These are phyloP conservation scores for Plasmodium ovale DNA, from an alignment of 169 alveolate species.

Conservation along the genomic window DNA sequence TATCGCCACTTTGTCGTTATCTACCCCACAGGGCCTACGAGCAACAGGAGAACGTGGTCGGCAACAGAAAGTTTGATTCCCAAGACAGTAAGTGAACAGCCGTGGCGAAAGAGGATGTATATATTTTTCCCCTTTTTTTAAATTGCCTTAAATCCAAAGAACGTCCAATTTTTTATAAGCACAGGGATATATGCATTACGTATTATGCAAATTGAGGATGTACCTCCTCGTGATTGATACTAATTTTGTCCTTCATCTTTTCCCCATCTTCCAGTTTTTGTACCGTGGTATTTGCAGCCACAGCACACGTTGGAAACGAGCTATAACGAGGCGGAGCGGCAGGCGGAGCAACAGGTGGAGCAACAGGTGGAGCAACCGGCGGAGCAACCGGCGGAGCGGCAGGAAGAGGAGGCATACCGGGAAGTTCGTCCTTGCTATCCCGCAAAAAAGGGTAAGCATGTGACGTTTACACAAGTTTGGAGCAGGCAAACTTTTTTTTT, in stretches of 20 bases:
- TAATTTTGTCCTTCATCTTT: not conserved
- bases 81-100: constrained; percentile 86
- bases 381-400: too few species aligned
- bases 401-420: constrained; percentile 12
- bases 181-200: not conserved
- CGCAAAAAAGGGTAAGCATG: constrained; percentile 52
- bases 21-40: constrained; percentile 86
- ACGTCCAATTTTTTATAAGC: too few species aligned
- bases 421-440: not conserved
- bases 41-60: constrained; percentile 78
- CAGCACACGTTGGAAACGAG: constrained; percentile 82
- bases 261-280: constrained; percentile 81
- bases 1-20: not conserved
- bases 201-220: not conserved
- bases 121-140: not conserved
- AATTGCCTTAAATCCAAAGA: not conserved
- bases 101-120: not conserved
- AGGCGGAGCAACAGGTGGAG: too few species aligned
- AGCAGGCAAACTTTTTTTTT: too few species aligned
- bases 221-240: not conserved
- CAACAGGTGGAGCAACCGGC: too few species aligned
- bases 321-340: constrained; percentile 24
- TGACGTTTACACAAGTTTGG: too few species aligned
- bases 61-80: constrained; percentile 90
- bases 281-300: constrained; percentile 92